Conservation (phyloP, 208 protist species). For the Strigomonas oncopelti region DNA sequence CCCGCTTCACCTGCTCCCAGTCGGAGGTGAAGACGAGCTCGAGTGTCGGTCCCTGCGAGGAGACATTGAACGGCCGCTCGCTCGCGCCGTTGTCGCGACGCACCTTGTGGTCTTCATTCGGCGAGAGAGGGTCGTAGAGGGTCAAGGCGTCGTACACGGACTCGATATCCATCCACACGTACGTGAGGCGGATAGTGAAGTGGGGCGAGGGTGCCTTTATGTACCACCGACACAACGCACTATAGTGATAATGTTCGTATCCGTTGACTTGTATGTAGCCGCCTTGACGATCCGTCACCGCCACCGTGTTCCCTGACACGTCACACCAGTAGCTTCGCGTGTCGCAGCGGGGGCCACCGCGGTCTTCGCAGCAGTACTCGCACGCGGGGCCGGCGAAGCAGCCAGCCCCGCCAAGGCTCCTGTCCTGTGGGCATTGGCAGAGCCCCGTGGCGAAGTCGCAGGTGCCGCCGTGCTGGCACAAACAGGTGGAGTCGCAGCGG, state of each 20-base stretch:
- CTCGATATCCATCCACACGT: slow-evolving; percentile 45
- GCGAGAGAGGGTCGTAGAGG: slow-evolving; percentile 39
- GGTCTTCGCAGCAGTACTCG: slow-evolving; percentile 70
- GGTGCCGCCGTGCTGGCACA: slow-evolving; percentile 45
- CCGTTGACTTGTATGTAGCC: slow-evolving; percentile 73
- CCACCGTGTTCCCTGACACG: slow-evolving; percentile 29
- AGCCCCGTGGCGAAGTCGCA: slow-evolving; percentile 47
- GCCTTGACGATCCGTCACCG: slow-evolving; percentile 27
- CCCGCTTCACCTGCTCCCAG: slow-evolving; percentile 32
- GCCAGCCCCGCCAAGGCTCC: slow-evolving; percentile 22
- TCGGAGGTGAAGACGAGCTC: slow-evolving; percentile 53
- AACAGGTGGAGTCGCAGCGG: slow-evolving; percentile 60
- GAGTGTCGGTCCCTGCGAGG: slow-evolving; percentile 30
- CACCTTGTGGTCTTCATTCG: neutral
- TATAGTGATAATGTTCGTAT: slow-evolving; percentile 45
- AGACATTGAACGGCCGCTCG: neutral
- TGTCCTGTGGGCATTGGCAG: slow-evolving; percentile 48
- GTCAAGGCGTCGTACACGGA: slow-evolving; percentile 28
- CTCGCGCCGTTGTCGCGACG: neutral
- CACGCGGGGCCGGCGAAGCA: slow-evolving; percentile 65
- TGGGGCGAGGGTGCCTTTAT: slow-evolving; percentile 28
- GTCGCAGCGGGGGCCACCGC: slow-evolving; percentile 50
- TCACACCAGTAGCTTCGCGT: slow-evolving; percentile 76
- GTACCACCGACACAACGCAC: slow-evolving; percentile 51
- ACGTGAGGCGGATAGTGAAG: slow-evolving; percentile 34